These are phyloP conservation scores for Picea sitchensis DNA, from an alignment of 75 land plant species.

Conservation along the genomic window DNA sequence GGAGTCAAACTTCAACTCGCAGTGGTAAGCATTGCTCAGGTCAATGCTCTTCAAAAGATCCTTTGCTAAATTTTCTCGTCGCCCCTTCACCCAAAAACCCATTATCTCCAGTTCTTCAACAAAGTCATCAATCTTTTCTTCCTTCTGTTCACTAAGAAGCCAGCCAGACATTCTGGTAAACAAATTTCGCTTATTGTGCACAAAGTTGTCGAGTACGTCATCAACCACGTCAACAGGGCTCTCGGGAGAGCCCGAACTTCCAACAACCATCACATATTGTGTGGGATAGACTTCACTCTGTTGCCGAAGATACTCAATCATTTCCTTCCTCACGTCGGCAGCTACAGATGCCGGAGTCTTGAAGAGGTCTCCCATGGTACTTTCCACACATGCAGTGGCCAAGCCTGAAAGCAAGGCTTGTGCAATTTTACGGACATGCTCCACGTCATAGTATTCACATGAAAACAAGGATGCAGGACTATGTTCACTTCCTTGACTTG, in stretches of 20 bases:
- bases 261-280: constrained; percentile 32
- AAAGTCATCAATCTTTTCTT: constrained; percentile 88
- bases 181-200: constrained; percentile 51
- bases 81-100: constrained; percentile 69
- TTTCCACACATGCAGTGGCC: constrained; percentile 79
- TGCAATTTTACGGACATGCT: constrained; percentile 59
- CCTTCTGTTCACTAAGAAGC: constrained; percentile 70
- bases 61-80: constrained; percentile 62
- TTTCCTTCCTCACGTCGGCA: constrained; percentile 63
- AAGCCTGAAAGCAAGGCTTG: constrained; percentile 58
- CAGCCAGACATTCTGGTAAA: constrained; percentile 72
- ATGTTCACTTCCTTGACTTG: not conserved
- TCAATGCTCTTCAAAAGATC: constrained; percentile 64
- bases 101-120: constrained; percentile 73
- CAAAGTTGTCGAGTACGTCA: constrained; percentile 67
- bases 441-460: constrained; percentile 63
- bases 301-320: constrained; percentile 63
- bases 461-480: constrained; percentile 1
- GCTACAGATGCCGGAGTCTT: constrained; percentile 55
- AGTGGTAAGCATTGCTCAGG: constrained; percentile 49
- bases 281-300: constrained; percentile 59
- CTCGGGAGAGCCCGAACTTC: constrained; percentile 17
- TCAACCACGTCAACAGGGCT: constrained; percentile 53
- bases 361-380: constrained; percentile 76
- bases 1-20: constrained; percentile 60